phyloP scores from a whole-genome alignment of 176 grass and related monocot species.

The Poa pratensis region DNA sequence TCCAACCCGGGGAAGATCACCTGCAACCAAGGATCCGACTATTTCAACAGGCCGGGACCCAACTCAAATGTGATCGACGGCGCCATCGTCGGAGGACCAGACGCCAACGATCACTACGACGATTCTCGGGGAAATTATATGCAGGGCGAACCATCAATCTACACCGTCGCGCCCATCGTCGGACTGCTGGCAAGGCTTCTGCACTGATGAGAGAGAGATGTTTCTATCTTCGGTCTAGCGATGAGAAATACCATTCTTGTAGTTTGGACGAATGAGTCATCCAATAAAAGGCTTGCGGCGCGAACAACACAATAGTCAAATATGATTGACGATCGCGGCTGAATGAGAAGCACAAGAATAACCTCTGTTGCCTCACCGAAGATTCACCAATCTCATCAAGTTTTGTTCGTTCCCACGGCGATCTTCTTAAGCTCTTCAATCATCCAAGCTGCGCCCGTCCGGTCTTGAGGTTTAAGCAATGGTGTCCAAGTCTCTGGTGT shows the following conservation, averaged over 20 bases:
- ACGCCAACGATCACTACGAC: constrained; percentile 50
- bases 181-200: constrained; percentile 68
- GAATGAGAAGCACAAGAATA: too few relatives aligned
- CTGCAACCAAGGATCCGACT: constrained; percentile 55
- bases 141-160: constrained; percentile 60
- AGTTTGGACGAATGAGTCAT: background rate
- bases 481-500: too few relatives aligned
- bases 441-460: too few relatives aligned
- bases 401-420: too few relatives aligned
- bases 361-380: too few relatives aligned
- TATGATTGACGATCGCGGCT: too few relatives aligned
- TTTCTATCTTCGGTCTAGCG: background rate
- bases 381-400: too few relatives aligned
- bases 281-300: background rate
- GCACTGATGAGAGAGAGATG: background rate
- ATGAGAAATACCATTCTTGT: background rate
- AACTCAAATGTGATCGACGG: constrained; percentile 73
- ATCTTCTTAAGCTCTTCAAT: too few relatives aligned
- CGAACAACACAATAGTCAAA: too few relatives aligned
- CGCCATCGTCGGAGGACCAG: constrained; percentile 71
- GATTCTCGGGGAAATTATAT: constrained; percentile 51
- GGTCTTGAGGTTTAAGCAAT: too few relatives aligned
- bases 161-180: constrained; percentile 61
- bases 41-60: constrained; percentile 34
- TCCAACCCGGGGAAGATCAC: constrained; percentile 15